Conservation (phyloP, 2,329 filamentous ascomycete species). For the Dendryphion nanum region DNA sequence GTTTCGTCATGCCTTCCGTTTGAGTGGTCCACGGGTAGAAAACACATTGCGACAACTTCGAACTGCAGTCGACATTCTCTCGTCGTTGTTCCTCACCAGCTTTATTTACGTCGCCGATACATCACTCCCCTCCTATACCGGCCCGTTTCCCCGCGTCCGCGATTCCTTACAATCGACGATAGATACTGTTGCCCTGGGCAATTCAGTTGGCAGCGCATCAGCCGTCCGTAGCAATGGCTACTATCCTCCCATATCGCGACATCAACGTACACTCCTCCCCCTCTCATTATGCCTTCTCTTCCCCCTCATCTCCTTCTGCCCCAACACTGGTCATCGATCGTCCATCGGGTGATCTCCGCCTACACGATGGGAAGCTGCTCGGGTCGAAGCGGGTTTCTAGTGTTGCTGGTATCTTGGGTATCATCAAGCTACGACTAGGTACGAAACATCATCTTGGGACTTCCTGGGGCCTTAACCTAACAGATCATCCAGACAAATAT, state of each 20-base stretch:
- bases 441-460: constrained; percentile 18
- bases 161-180: background rate
- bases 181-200: too few species aligned
- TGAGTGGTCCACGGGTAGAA: constrained; percentile 1
- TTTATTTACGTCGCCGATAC: too few species aligned
- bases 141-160: background rate
- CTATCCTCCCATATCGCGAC: constrained; percentile 77
- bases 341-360: constrained; percentile 83
- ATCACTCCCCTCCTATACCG: too few species aligned
- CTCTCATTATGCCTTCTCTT: constrained; percentile 94
- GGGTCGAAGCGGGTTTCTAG: constrained; percentile 85
- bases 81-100: background rate
- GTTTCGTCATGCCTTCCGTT: constrained; percentile 14
- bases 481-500: constrained; percentile 78
- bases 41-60: constrained; percentile 4
- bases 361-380: constrained; percentile 75
- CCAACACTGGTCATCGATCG: constrained; percentile 87
- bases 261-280: constrained; percentile 93
- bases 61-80: background rate
- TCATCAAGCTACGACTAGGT: constrained; percentile 92
- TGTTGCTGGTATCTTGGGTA: constrained; percentile 90
- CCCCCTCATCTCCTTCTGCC: constrained; percentile 86
- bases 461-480: background rate
- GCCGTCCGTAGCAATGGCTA: constrained; percentile 45
- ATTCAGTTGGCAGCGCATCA: too few species aligned